Conservation (phyloP, 805 yeast species). For the Kodamaea fukazawae region DNA sequence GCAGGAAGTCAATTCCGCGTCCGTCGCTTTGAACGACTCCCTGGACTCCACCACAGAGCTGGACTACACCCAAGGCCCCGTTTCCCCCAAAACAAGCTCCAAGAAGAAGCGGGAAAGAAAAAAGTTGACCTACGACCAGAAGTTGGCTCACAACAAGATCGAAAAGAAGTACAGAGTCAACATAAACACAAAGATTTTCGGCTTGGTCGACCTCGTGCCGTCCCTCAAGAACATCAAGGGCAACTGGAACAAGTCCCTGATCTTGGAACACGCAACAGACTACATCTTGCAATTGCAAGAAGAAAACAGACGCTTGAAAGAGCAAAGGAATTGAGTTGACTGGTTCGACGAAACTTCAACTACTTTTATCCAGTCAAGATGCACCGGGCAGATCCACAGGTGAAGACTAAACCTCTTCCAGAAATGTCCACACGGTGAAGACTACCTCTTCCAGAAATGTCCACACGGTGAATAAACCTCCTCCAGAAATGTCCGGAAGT, state of each 20-base stretch:
- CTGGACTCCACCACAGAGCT: not conserved
- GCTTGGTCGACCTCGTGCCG: slow-evolving; percentile 64
- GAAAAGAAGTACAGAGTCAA: slow-evolving; percentile 71
- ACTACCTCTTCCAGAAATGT: too few species aligned
- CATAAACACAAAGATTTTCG: slow-evolving; percentile 69
- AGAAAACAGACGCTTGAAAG: slow-evolving; percentile 32
- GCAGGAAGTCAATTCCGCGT: not conserved
- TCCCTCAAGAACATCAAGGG: slow-evolving; percentile 28
- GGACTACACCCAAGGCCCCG: not conserved
- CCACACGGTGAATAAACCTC: too few species aligned
- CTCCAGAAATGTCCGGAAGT: too few species aligned
- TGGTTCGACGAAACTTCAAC: too few species aligned
- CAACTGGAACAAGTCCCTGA: slow-evolving; percentile 58
- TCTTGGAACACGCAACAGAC: slow-evolving; percentile 65
- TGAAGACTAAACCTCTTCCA: too few species aligned
- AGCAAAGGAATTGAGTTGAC: not conserved
- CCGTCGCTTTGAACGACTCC: not conserved
- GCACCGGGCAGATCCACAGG: too few species aligned
- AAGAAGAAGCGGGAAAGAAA: slow-evolving; percentile 50
- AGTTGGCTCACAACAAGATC: slow-evolving; percentile 69
- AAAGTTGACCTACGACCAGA: slow-evolving; percentile 56
- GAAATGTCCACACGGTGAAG: too few species aligned
- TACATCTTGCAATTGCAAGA: slow-evolving; percentile 55
- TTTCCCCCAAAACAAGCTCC: slow-evolving; percentile 6
- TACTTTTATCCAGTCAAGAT: too few species aligned